Evolutionary conservation across 371 early-diverging fungal species (phyloP).

Genomic region (Syncephalis plumigaleata): DNA sequence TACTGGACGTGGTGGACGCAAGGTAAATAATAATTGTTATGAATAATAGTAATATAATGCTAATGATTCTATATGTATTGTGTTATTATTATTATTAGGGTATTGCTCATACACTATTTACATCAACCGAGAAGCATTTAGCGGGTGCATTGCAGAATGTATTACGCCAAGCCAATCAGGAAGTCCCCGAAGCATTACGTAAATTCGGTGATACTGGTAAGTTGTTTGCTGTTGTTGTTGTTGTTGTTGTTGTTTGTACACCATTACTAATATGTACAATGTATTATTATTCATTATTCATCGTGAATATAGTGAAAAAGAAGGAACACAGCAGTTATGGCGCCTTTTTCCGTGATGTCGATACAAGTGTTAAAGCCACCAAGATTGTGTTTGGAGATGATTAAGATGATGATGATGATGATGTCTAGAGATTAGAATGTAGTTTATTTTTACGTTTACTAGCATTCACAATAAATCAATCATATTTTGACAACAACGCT

Average conservation of each 20-base stretch:
- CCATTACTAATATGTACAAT: too few relatives aligned
- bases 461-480: too few relatives aligned
- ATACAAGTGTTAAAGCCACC: conserved; percentile 62
- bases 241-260: too few relatives aligned
- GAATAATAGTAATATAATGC: background rate
- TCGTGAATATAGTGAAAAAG: conserved; percentile 69
- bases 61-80: background rate
- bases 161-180: conserved; percentile 70
- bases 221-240: too few relatives aligned
- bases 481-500: too few relatives aligned
- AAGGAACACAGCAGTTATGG: conserved; percentile 91
- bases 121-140: conserved; percentile 81
- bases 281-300: too few relatives aligned
- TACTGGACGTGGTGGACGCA: conserved; percentile 88
- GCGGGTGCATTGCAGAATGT: conserved; percentile 81
- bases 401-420: too few relatives aligned
- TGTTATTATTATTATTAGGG: conserved; percentile 27
- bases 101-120: conserved; percentile 87
- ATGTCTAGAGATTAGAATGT: too few relatives aligned
- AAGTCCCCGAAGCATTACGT: conserved; percentile 70
- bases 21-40: conserved; percentile 1
- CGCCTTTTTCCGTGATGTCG: conserved; percentile 86
- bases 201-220: conserved; percentile 72
- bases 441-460: too few relatives aligned
- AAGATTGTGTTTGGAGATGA: conserved; percentile 75